Conservation (phyloP, 192 early-diverging fungal genomes). For the Mortierella alpina region DNA sequence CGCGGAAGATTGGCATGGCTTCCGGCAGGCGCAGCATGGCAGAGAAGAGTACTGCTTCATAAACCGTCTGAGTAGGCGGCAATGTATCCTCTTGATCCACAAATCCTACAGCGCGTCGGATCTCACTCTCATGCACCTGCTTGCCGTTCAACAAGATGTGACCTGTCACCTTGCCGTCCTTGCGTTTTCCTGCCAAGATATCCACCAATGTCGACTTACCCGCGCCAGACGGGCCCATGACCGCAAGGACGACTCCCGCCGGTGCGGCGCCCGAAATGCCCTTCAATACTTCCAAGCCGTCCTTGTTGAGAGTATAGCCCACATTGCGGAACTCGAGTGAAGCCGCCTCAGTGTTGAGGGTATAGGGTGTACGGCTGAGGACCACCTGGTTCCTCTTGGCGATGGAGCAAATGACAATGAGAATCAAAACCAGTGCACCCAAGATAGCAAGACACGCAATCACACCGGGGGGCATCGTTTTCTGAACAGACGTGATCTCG, state of each 20-base stretch:
- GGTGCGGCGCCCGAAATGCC: conserved; percentile 78
- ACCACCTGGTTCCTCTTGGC: conserved; percentile 25
- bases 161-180: conserved; percentile 66
- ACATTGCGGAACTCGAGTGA: conserved; percentile 49
- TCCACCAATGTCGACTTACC: conserved; percentile 92
- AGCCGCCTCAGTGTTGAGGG: conserved; percentile 25
- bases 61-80: conserved; percentile 88
- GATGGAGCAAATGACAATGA: conserved; percentile 29
- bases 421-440: conserved; percentile 23
- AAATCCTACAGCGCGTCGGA: conserved; percentile 74
- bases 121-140: conserved; percentile 59
- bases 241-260: conserved; percentile 81
- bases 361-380: conserved; percentile 22
- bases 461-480: conserved; percentile 18
- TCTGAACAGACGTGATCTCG: neutral
- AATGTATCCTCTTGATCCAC: conserved; percentile 94
- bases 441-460: conserved; percentile 33
- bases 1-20: conserved; percentile 74
- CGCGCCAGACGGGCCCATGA: conserved; percentile 94
- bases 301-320: conserved; percentile 54
- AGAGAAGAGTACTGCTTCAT: conserved; percentile 91
- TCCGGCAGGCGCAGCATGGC: conserved; percentile 85
- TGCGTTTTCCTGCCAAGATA: conserved; percentile 76
- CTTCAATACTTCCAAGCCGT: conserved; percentile 72
- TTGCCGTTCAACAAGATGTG: conserved; percentile 63